A percentile compares a stretch with the other conserved stretches of the same genome.
phyloP scores from a whole-genome alignment of 1,139 yeast genomes.

The Blastobotrys proliferans region DNA sequence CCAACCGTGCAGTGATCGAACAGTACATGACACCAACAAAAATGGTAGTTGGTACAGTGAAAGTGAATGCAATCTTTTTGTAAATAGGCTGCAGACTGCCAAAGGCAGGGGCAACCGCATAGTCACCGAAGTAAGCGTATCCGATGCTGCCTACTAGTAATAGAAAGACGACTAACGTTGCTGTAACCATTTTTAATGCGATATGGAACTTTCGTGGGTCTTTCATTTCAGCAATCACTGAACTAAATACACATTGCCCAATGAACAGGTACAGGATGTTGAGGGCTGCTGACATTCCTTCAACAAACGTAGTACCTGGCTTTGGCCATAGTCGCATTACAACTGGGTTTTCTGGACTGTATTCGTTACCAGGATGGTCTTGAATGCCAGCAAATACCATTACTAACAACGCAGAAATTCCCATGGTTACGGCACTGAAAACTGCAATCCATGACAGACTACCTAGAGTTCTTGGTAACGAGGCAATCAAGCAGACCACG shows the following conservation, averaged over 20 bases:
- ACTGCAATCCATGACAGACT: constrained; percentile 48
- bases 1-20: constrained; percentile 50
- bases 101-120: constrained; percentile 57
- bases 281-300: constrained; percentile 53
- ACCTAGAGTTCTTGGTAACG: constrained; percentile 55
- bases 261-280: constrained; percentile 61
- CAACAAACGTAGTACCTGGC: constrained; percentile 49
- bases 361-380: constrained; percentile 46
- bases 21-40: constrained; percentile 55
- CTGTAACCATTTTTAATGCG: constrained; percentile 48
- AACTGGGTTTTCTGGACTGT: constrained; percentile 40
- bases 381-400: constrained; percentile 56
- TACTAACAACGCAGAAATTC: constrained; percentile 49
- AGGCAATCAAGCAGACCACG: constrained; percentile 46
- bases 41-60: constrained; percentile 56
- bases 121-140: constrained; percentile 56
- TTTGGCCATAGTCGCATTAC: constrained; percentile 47
- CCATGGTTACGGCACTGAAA: constrained; percentile 55
- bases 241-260: constrained; percentile 60
- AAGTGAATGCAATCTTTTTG: constrained; percentile 54
- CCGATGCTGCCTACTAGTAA: constrained; percentile 55
- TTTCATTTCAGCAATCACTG: constrained; percentile 58
- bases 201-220: constrained; percentile 55
- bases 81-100: constrained; percentile 47
- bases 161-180: constrained; percentile 48